phyloP scores from a whole-genome alignment of 116 monocot species.

The Papilionanthe hybrid region DNA sequence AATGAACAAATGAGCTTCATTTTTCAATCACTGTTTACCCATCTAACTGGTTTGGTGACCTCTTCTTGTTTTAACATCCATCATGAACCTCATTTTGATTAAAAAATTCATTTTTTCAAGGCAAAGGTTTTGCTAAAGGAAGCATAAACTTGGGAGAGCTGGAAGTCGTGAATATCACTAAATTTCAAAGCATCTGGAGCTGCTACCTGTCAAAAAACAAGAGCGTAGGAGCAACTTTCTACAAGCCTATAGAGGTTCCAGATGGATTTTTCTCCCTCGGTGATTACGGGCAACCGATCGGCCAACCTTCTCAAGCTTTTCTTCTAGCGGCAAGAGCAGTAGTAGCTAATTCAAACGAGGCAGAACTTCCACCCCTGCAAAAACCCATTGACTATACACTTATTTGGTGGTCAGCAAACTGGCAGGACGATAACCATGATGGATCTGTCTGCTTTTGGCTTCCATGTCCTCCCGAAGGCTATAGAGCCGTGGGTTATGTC shows the following conservation, averaged over 20 bases:
- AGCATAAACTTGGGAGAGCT: slow-evolving; percentile 72
- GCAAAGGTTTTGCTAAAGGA: slow-evolving; percentile 64
- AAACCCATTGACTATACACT: slow-evolving; percentile 72
- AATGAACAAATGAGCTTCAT: too few species aligned
- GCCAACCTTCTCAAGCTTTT: slow-evolving; percentile 57
- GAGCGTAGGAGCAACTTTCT: slow-evolving; percentile 58
- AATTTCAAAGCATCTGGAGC: slow-evolving; percentile 69
- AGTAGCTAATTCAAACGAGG: background rate
- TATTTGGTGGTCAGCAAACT: slow-evolving; percentile 51
- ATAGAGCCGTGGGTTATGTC: slow-evolving; percentile 65
- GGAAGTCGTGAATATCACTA: slow-evolving; percentile 52
- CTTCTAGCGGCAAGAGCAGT: slow-evolving; percentile 59
- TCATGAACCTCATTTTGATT: background rate
- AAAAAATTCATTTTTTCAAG: slow-evolving; percentile 22
- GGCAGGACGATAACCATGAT: slow-evolving; percentile 29
- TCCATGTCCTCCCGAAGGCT: slow-evolving; percentile 68
- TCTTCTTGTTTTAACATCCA: background rate
- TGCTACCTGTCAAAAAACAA: slow-evolving; percentile 11
- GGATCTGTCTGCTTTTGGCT: slow-evolving; percentile 71
- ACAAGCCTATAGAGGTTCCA: slow-evolving; percentile 51
- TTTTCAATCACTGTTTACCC: too few species aligned
- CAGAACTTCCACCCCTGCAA: slow-evolving; percentile 38
- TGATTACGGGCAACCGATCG: slow-evolving; percentile 62
- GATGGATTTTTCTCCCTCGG: slow-evolving; percentile 69
- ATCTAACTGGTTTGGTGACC: background rate